Evolutionary conservation across 73 alveolate genomes (phyloP).

Genomic region (Paramecium tetraurelia): DNA sequence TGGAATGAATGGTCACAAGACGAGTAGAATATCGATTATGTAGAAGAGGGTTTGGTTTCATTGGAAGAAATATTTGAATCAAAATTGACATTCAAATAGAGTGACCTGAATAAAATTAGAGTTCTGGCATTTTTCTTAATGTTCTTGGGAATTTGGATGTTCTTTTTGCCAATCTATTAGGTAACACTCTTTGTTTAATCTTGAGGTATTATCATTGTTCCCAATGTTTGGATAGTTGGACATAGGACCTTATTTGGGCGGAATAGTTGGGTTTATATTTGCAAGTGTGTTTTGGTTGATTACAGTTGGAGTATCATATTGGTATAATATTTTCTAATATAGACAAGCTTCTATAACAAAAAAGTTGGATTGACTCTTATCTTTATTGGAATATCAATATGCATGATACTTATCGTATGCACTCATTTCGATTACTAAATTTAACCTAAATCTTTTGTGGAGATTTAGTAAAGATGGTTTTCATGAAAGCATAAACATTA

Average conservation of each 20-base stretch:
- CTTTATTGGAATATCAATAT: neutral
- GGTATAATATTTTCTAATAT: neutral
- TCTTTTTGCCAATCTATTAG: constrained; percentile 24
- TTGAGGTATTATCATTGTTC: neutral
- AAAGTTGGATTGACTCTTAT: neutral
- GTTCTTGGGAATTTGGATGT: constrained; percentile 47
- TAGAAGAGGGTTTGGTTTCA: constrained; percentile 13
- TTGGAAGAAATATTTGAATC: constrained; percentile 8
- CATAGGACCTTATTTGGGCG: constrained; percentile 34
- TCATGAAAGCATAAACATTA: neutral
- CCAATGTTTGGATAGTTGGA: constrained; percentile 46
- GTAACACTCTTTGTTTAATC: neutral
- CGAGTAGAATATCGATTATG: neutral
- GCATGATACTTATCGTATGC: neutral
- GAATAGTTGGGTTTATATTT: constrained; percentile 36
- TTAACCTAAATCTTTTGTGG: neutral
- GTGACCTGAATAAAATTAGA: neutral
- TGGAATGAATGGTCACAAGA: constrained; percentile 52
- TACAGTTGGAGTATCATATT: constrained; percentile 31
- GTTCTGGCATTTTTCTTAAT: neutral
- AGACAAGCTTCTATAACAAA: constrained; percentile 43
- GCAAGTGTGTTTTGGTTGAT: constrained; percentile 44
- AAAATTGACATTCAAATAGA: neutral
- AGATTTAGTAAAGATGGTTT: neutral
- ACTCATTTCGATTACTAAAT: constrained; percentile 15